Base-by-base conservation (phyloP, 2,329 filamentous ascomycete species). In the Periconia sp. region DNA sequence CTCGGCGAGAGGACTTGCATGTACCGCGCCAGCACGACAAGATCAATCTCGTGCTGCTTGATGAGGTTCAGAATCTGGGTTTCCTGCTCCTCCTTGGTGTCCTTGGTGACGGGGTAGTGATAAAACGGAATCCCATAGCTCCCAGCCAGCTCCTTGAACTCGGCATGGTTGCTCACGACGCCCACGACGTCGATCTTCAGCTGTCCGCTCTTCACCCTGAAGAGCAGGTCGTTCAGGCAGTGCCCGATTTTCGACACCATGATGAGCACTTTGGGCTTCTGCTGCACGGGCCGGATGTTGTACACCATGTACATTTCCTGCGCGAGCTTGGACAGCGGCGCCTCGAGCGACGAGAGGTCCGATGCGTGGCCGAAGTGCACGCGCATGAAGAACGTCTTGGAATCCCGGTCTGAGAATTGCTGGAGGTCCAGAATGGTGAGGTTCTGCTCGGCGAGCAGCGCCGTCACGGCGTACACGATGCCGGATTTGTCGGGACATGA, bases 181-280 rank as follows among this genome's bases (percentile, higher is more conserved):
- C 91, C 69, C 4, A 88, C 87, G 37, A 92, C 78, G 17, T 91
- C 87, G 56, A 92, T 85, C 60, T 79, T 80, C 40, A 94, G 77
- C 72, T 92, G 87, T 32, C 83, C 83, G 13, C 84, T 85, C 69
- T 85, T 86, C 62, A 86, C 81, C 43, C 89, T 84, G 82, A 90
- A 94, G 25, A 94, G 80, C 35, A 94, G 76, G 71, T 92, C 88
- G 71, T 92, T 92, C 40, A 92, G 77, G 69, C 88, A 92, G 76
- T 92, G 88, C 7, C 88, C 89, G 59, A 90, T 92, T 76, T 92
- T 92, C 61, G 88, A 92, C 21, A 92, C 89, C 88, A 94, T 92
- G 76, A 94, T 89, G 59, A 94, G 77, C 35, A 92, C 85, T 54
- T 84, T 81, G 43, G 86, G 85, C 74, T 90, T 91, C 61, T 84